Base-by-base conservation (phyloP, 2,329 filamentous ascomycete genomes). In the Hymenoscyphus fraxineus region DNA sequence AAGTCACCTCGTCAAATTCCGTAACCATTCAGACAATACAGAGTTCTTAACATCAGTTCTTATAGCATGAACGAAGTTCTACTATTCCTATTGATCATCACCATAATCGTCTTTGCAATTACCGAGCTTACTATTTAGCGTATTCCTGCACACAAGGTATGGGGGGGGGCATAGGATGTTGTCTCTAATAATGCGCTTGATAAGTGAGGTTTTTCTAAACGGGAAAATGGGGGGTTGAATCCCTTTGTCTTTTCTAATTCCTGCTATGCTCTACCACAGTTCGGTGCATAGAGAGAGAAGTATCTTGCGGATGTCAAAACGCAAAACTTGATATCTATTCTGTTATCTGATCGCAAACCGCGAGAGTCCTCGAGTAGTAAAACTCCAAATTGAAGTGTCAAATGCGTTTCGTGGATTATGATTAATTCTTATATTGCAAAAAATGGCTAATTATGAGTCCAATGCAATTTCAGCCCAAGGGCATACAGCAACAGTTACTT, bases 101-200 rank as follows among this genome's bases (percentile, higher is more conserved):
- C 65, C 3, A 51, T 70, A 13, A 16, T 67, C 40, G 67, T 76
- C 13, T 66, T 77, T 16, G 69, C 51, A 0, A 32, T 76, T 12
- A 70, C 70, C 35, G 74, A 73, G 63, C 40, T 74, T 31, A 70
- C 72, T 1, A 68, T 73, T 57, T 73, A 70, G 32, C 65, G 70
- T 54, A 68, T 77, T 6, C 76, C 76, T 16, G 62, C 72, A 7
- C 68, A 69, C 62, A 39, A 31, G 54, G 68, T 65, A 0, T 32
- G 64, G 35, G 66, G 65, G 22, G 60, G 47, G 16, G 19, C 66
- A 16, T 62, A 58, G n/a, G 59, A 60, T 59, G 59, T 61, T 31
- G 58, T 66, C 7, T 65, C 62, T 58, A 22, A 64, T 58, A 22
- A 64, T 10, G 65, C 55, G 4, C 27, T 64, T 6, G 31, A 40